Evolutionary conservation across 1,284 basidiomycete genomes (phyloP).

Genomic region (Ustilago cynodontis): DNA sequence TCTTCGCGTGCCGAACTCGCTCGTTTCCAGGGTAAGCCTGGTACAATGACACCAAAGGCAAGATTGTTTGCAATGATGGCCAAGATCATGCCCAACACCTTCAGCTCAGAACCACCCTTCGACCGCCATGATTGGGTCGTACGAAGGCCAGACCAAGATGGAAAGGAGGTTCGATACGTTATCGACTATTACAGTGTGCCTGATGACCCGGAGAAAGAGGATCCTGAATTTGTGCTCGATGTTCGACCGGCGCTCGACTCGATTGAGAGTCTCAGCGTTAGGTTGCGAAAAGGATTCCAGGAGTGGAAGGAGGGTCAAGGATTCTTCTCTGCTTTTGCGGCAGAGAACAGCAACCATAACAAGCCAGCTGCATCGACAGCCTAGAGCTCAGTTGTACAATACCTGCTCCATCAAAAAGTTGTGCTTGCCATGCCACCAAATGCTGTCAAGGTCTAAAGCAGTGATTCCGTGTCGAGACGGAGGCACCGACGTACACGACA

Average conservation of each 20-base stretch:
- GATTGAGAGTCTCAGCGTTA: constrained; percentile 47
- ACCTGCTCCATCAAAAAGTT: background rate
- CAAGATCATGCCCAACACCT: constrained; percentile 85
- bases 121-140: constrained; percentile 99
- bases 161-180: constrained; percentile 66
- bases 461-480: too few species aligned
- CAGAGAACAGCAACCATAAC: constrained; percentile 15
- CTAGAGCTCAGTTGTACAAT: background rate
- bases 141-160: constrained; percentile 73
- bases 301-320: constrained; percentile 59
- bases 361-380: constrained; percentile 15
- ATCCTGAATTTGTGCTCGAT: constrained; percentile 64
- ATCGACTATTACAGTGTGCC: constrained; percentile 68
- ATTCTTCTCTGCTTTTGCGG: constrained; percentile 44
- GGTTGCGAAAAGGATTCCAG: constrained; percentile 53
- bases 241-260: constrained; percentile 64
- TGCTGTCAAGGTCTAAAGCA: background rate
- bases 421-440: background rate
- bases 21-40: constrained; percentile 89
- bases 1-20: constrained; percentile 76
- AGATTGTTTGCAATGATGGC: constrained; percentile 85
- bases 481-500: too few species aligned
- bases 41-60: constrained; percentile 84
- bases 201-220: constrained; percentile 59
- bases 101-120: constrained; percentile 92